Percentiles rank a stretch among this genome's conserved stretches.
Evolutionary conservation across 2,329 filamentous ascomycete genomes (phyloP).

Genomic region (Fusarium proliferatum): DNA sequence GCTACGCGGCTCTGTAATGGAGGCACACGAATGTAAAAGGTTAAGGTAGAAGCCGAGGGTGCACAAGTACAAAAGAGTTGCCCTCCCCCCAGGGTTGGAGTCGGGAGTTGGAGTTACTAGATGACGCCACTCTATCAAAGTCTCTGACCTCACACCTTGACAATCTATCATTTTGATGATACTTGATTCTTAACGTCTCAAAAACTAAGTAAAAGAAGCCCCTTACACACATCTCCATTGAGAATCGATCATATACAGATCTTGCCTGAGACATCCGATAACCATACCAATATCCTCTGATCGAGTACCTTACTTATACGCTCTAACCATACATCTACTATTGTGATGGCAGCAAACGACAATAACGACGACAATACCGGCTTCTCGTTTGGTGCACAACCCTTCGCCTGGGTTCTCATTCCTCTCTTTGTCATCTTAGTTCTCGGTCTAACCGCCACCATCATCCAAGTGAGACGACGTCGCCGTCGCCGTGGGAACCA

Average conservation of each 20-base stretch:
- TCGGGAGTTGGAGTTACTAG: neutral
- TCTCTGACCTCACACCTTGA: slow-evolving; percentile 25
- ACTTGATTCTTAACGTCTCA: neutral
- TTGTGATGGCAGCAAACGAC: slow-evolving; percentile 21
- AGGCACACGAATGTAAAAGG: slow-evolving; percentile 17
- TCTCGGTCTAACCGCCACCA: slow-evolving; percentile 51
- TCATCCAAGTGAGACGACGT: slow-evolving; percentile 58
- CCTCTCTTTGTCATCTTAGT: slow-evolving; percentile 59
- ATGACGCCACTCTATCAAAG: slow-evolving; percentile 32
- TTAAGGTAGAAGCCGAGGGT: neutral
- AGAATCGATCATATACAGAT: neutral
- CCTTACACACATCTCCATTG: neutral
- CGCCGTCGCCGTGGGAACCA: slow-evolving; percentile 38
- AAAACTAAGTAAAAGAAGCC: neutral
- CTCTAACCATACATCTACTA: neutral
- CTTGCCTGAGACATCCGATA: neutral
- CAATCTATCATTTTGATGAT: neutral
- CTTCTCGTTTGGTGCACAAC: slow-evolving; percentile 56
- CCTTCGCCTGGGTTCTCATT: slow-evolving; percentile 68
- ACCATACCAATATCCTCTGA: neutral
- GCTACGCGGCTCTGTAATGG: slow-evolving; percentile 17
- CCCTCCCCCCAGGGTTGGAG: neutral
- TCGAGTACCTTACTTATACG: neutral
- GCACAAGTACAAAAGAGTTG: slow-evolving; percentile 31
- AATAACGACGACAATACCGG: slow-evolving; percentile 19